These are phyloP conservation scores for Kingdonia uniflora DNA, from an alignment of 164 flowering plant species.

Conservation along the genomic window DNA sequence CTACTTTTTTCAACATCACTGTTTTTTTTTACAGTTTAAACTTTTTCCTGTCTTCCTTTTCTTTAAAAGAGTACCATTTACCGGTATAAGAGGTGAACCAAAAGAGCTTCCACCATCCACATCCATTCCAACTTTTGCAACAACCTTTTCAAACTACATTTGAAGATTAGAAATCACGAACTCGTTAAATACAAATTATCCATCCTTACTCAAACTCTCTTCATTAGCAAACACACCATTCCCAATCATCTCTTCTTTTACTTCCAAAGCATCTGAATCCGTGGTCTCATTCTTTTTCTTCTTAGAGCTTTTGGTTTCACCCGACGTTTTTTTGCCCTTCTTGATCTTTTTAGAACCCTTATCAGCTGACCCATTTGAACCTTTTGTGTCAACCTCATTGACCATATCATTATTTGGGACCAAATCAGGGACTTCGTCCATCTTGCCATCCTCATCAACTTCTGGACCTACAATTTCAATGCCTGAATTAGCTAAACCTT, in stretches of 20 bases:
- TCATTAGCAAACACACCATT: slow-evolving; percentile 11
- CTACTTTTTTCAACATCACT: slow-evolving; percentile 21
- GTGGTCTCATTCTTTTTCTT: slow-evolving; percentile 5
- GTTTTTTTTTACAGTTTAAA: slow-evolving; percentile 12
- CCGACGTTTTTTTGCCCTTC: slow-evolving; percentile 20
- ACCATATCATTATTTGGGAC: slow-evolving; percentile 29
- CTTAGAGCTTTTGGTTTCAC: slow-evolving; percentile 14
- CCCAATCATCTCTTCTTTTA: slow-evolving; percentile 4
- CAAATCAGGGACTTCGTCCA: slow-evolving; percentile 28
- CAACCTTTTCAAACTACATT: slow-evolving; percentile 79
- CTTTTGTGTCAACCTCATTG: background rate
- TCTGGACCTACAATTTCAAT: slow-evolving; percentile 34
- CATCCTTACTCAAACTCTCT: slow-evolving; percentile 9
- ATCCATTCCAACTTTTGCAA: slow-evolving; percentile 60
- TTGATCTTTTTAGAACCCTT: slow-evolving; percentile 21
- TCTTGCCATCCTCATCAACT: slow-evolving; percentile 10
- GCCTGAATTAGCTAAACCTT: slow-evolving; percentile 44
- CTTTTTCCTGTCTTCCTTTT: slow-evolving; percentile 62
- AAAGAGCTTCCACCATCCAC: slow-evolving; percentile 19
- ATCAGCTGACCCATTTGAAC: slow-evolving; percentile 5
- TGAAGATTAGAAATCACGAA: slow-evolving; percentile 63
- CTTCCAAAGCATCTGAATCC: slow-evolving; percentile 2
- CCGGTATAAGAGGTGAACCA: slow-evolving; percentile 15
- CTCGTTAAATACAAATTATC: slow-evolving; percentile 29
- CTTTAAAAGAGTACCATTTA: slow-evolving; percentile 22